A percentile compares a stretch with the other conserved stretches of the same genome.
These are phyloP conservation scores for Aspergillus alliaceus DNA, from an alignment of 2,329 filamentous ascomycete species.

Conservation along the genomic window DNA sequence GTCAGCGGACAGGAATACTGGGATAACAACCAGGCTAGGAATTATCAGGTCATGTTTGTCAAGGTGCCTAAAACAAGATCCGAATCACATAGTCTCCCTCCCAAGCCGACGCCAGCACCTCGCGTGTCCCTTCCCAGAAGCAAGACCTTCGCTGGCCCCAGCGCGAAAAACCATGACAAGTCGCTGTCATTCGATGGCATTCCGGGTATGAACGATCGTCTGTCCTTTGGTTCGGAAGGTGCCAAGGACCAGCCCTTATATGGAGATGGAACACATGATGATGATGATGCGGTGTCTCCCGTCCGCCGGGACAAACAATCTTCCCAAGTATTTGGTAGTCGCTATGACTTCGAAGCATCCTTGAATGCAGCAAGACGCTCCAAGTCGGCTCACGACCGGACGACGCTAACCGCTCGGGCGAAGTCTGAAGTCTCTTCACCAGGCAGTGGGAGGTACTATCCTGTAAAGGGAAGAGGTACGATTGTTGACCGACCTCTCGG, in stretches of 20 bases:
- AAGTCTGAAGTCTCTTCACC: slow-evolving; percentile 49
- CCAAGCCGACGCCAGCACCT: slow-evolving; percentile 41
- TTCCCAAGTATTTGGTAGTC: slow-evolving; percentile 79
- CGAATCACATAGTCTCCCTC: slow-evolving; percentile 42
- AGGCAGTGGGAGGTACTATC: slow-evolving; percentile 13
- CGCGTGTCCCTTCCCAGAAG: slow-evolving; percentile 66
- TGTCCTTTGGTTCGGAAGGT: slow-evolving; percentile 58
- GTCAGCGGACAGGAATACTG: slow-evolving; percentile 85
- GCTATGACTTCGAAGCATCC: slow-evolving; percentile 96
- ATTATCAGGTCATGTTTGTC: slow-evolving; percentile 92
- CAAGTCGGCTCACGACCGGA: slow-evolving; percentile 61
- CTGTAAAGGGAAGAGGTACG: slow-evolving; percentile 5
- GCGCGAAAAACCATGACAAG: slow-evolving; percentile 53
- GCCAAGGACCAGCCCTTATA: slow-evolving; percentile 69
- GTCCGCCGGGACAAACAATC: slow-evolving; percentile 48
- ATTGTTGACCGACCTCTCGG: slow-evolving; percentile 18
- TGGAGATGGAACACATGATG: slow-evolving; percentile 68
- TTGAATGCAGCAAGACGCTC: slow-evolving; percentile 76
- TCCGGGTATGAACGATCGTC: slow-evolving; percentile 57
- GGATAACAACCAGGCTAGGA: slow-evolving; percentile 86
- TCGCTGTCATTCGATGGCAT: slow-evolving; percentile 70
- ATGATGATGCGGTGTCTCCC: slow-evolving; percentile 59
- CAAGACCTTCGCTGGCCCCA: slow-evolving; percentile 54
- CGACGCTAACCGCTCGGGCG: slow-evolving; percentile 57
- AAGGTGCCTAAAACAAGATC: slow-evolving; percentile 70